These are phyloP conservation scores for Microascus cirrosus DNA, from an alignment of 2,329 filamentous ascomycete genomes.

Conservation along the genomic window DNA sequence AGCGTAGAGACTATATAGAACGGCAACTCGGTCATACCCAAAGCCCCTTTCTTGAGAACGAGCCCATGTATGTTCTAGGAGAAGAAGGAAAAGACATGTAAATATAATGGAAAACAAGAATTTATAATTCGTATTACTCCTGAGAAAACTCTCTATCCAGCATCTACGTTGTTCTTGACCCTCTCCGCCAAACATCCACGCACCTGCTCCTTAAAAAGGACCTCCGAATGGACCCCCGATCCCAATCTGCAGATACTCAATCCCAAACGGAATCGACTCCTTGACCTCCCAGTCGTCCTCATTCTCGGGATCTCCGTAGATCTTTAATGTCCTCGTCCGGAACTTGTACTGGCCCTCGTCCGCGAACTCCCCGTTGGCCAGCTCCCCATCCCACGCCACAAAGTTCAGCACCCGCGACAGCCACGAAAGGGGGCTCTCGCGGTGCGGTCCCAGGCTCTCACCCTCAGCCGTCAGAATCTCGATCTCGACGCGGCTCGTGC, in stretches of 20 bases:
- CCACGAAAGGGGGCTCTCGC: slow-evolving; percentile 11
- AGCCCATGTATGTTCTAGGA: no score
- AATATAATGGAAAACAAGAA: no score
- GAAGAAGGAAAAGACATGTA: no score
- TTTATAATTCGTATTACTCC: no score
- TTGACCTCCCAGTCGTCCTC: slow-evolving; percentile 33
- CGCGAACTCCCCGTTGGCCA: slow-evolving; percentile 34
- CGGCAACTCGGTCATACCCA: no score
- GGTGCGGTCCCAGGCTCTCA: slow-evolving; percentile 11
- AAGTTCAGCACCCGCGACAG: slow-evolving; percentile 13
- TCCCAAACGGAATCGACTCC: slow-evolving; percentile 29
- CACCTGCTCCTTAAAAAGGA: no score
- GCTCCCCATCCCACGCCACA: slow-evolving; percentile 30
- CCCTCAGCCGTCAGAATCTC: slow-evolving; percentile 24
- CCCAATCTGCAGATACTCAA: slow-evolving; percentile 23
- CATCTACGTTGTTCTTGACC: no score
- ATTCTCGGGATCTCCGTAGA: slow-evolving; percentile 35
- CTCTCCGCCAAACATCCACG: no score
- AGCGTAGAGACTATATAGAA: no score
- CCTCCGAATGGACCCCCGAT: background rate
- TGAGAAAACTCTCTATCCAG: no score
- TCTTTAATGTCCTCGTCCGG: slow-evolving; percentile 32
- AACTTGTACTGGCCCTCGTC: slow-evolving; percentile 39
- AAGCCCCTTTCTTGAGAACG: no score
- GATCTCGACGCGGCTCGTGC: slow-evolving; percentile 28